Base-by-base conservation (phyloP, 192 early-diverging fungal genomes). In the Coemansia nantahalensis region DNA sequence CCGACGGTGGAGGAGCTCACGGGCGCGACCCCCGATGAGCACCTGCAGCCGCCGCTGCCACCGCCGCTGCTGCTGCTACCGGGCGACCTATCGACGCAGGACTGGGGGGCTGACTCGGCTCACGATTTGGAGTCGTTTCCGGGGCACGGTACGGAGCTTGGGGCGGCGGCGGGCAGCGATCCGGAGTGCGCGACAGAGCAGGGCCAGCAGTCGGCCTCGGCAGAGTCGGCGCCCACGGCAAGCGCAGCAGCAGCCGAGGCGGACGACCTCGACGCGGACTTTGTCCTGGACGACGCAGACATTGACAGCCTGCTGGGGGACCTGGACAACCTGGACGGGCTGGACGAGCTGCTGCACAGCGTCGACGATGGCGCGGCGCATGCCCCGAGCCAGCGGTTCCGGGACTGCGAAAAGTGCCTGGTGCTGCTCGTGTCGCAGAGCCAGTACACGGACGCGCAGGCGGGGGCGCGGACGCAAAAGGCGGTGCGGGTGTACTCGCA, bases 401-500 rank as follows among this genome's bases (percentile, higher is more conserved):
- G 51, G 21, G 18, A 28, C 28, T 57, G 51, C 37, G 73, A 68
- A 46, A 69, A 48, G 22, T 69, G 68, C 24, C 40, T 77, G 54
- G 51, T 54, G 23, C 59, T 77, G 39, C 46, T 60, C 15, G 68
- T 70, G 12, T 55, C 59, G 2, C 59, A 65, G 16, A 51, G 67
- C 14, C 45, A 39, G n/a, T 70, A 62, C 43, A 65, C 54, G 9
- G 19, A 8, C n/a, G 26, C 32, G 0, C 59, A 62, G 39, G 24
- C 43, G 4, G 65, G 60, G 5, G 50, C 60, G 15, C 41, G 56
- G 13, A 39, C 14, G 14, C 65, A 68, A 54, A 68, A 68, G 46
- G 46, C 58, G 28, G 61, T 68, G 16, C 65, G 65, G 0, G 65
- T 76, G 42, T 68, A 65, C 17, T 66, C 72, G 33, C 56, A 76